A percentile compares a stretch with the other conserved stretches of the same genome.
phyloP scores from a whole-genome alignment of 441 rosid genomes.

The Mallotus repandus region DNA sequence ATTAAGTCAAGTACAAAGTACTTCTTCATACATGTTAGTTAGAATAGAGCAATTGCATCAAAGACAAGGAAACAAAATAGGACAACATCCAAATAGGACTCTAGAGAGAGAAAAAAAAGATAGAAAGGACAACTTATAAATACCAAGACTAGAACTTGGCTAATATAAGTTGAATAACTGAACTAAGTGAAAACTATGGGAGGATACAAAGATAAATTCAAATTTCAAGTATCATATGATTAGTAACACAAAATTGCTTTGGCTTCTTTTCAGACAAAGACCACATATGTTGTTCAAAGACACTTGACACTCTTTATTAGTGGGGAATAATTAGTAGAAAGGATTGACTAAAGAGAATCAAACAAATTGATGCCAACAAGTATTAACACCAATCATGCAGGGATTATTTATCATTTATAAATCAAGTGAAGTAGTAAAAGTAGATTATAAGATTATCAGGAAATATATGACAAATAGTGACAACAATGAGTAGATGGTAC shows the following conservation, averaged over 20 bases:
- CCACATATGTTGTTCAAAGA: not conserved
- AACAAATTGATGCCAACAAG: not conserved
- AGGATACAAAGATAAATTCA: too few species aligned
- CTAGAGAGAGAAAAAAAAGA: not conserved
- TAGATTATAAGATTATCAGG: not conserved
- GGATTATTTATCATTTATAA: not conserved
- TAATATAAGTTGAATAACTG: not conserved
- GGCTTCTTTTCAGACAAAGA: conserved; percentile 1
- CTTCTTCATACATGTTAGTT: too few species aligned
- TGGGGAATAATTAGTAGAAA: not conserved
- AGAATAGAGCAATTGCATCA: too few species aligned
- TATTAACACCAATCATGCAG: not conserved
- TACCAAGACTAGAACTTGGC: not conserved
- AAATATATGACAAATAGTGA: not conserved
- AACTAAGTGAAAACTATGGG: too few species aligned
- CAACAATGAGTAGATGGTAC: conserved; percentile 34
- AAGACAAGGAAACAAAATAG: too few species aligned
- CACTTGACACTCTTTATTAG: not conserved
- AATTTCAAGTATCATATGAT: not conserved
- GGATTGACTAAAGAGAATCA: not conserved
- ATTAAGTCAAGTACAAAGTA: too few species aligned
- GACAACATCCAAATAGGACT: too few species aligned
- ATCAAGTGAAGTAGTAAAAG: conserved; percentile 9
- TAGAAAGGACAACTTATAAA: not conserved
- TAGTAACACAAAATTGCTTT: not conserved